Conservation (phyloP, 306 rosid species). For the Quercus aquifolioides region DNA sequence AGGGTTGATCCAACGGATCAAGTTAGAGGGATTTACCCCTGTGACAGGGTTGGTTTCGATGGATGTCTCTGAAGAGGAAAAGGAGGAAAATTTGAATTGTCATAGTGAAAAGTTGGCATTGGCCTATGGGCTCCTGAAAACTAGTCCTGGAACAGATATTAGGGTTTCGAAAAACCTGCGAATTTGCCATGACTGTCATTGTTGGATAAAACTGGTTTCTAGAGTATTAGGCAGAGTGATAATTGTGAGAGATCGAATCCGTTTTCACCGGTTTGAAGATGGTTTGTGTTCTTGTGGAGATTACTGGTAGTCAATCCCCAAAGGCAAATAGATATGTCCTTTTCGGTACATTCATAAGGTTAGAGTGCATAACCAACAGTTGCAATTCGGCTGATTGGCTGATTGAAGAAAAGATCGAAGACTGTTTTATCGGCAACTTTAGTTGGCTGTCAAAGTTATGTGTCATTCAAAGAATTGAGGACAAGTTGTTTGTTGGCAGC, state of each 20-base stretch:
- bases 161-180: conserved; percentile 57
- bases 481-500: background rate
- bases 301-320: conserved; percentile 43
- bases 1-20: conserved; percentile 48
- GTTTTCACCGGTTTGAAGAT: conserved; percentile 67
- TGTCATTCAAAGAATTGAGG: background rate
- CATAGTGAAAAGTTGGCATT: conserved; percentile 72
- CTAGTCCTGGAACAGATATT: conserved; percentile 60
- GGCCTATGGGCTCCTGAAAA: conserved; percentile 60
- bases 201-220: conserved; percentile 52
- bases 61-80: conserved; percentile 84
- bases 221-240: conserved; percentile 45
- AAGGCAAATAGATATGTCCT: background rate
- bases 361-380: background rate
- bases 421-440: background rate
- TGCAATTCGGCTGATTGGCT: background rate
- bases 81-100: conserved; percentile 51
- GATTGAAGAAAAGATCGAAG: background rate
- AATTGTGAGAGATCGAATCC: conserved; percentile 69
- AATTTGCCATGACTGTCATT: conserved; percentile 45
- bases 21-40: conserved; percentile 51
- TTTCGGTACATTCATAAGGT: background rate
- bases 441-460: background rate
- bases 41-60: conserved; percentile 66
- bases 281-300: conserved; percentile 73